Evolutionary conservation across 202 grass and related monocot species (phyloP), one percentile per base, ranked within the genome.

Genomic region (Brachypodium distachyon): DNA sequence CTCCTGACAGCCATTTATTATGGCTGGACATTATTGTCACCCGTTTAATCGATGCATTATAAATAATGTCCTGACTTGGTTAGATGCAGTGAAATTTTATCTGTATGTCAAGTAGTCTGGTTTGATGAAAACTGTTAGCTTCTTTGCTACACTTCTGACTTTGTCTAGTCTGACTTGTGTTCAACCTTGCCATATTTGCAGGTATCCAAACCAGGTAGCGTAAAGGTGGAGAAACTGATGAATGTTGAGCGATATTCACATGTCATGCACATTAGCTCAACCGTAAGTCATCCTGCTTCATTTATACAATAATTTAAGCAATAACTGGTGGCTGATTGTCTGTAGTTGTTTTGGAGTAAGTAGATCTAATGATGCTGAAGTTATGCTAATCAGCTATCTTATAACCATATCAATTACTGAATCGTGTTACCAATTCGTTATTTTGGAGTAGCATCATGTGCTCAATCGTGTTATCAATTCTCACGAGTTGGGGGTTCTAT

Each of bases 211-310:
- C 84, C 91, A 80, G 89, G 89, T 19, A 81, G 84, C 19, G 89
- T 97, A 11, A 90, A 87, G 73, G 91, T 97, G 71, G 91, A 97
- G 76, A 97, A 92, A 64, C 83, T 97, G 17, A 97, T 97, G 95
- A 90, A 94, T 68, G 52, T 97, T 33, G 95, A 97, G 72, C 70
- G 87, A 62, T 97, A 97, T 82, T 97, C 95, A 0, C 95, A 97
- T 79, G 91, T 97, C 49, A 97, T 97, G 95, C 95, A 97, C 71
- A 93, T 93, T 31, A 93, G 90, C 52, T 93, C 90, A 22, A 93
- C 87, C 2, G 90, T 90, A 85, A 83, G 87, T 12, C 13, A 63
- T 77, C 12, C 13, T 57, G 23, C 2, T 58, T 70, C 65, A 74
- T 71, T 17, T 32, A 22, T 44, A 53, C 12, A 67, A 75, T 33